phyloP scores from a whole-genome alignment of 164 flowering plant species.

The Tetracentron sinense region DNA sequence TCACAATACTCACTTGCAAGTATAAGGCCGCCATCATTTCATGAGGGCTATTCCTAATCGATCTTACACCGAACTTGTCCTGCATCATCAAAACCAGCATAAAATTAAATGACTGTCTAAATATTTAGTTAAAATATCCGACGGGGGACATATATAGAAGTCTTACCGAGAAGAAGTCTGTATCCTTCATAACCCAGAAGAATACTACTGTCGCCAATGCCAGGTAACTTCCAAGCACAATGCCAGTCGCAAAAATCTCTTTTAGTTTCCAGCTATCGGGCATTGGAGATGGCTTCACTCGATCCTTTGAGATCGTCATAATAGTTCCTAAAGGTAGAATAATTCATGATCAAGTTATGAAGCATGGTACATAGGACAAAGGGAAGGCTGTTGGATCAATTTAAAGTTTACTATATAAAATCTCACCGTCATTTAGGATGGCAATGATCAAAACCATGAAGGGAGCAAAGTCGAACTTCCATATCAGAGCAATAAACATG shows the following conservation, averaged over 20 bases:
- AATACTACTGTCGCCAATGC: conserved; percentile 91
- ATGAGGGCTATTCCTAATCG: conserved; percentile 26
- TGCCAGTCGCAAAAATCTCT: conserved; percentile 92
- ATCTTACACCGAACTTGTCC: conserved; percentile 62
- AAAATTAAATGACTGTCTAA: neutral
- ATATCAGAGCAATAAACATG: conserved; percentile 87
- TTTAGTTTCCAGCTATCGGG: conserved; percentile 98
- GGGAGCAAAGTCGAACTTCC: conserved; percentile 92
- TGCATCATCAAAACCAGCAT: conserved; percentile 22
- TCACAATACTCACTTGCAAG: conserved; percentile 94
- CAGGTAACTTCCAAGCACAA: conserved; percentile 85
- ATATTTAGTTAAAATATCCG: neutral
- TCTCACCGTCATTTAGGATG: conserved; percentile 87
- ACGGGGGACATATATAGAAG: neutral
- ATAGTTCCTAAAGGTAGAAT: conserved; percentile 63
- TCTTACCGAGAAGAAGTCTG: conserved; percentile 75
- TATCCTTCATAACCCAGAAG: conserved; percentile 78
- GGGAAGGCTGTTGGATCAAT: neutral
- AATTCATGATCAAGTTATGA: neutral
- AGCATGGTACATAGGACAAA: neutral
- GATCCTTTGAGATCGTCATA: conserved; percentile 96
- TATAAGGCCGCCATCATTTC: conserved; percentile 89
- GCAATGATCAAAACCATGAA: conserved; percentile 98
- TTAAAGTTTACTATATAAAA: neutral
- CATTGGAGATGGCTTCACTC: conserved; percentile 93